A percentile compares a stretch with the other conserved stretches of the same genome.
Evolutionary conservation across 2,329 filamentous ascomycete genomes (phyloP).

Genomic region (Delphinella strobiligena): DNA sequence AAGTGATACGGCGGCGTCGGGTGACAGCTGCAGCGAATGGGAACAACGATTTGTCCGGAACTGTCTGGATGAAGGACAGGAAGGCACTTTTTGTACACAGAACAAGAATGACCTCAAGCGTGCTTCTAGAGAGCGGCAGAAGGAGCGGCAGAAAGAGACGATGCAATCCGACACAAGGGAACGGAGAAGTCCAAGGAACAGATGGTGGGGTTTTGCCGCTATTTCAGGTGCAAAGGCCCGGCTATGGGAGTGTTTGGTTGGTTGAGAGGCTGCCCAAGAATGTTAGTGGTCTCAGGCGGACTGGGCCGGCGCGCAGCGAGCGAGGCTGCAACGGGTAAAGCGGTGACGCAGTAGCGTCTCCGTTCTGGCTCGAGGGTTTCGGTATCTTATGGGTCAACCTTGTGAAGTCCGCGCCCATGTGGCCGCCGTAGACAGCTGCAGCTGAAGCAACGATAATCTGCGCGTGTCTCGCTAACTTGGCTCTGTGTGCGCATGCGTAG

Average conservation of each 20-base stretch:
- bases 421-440: neutral
- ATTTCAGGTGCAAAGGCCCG: slow-evolving; percentile 9
- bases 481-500: neutral
- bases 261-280: slow-evolving; percentile 2
- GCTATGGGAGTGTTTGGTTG: slow-evolving; percentile 8
- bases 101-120: slow-evolving; percentile 8
- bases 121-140: slow-evolving; percentile 9
- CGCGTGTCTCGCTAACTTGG: neutral
- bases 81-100: slow-evolving; percentile 8
- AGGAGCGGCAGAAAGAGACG: slow-evolving; percentile 10
- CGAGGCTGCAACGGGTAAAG: slow-evolving; percentile 1
- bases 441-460: neutral
- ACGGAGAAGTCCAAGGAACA: slow-evolving; percentile 10
- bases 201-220: slow-evolving; percentile 9
- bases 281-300: slow-evolving; percentile 7
- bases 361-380: neutral
- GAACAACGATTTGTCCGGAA: neutral
- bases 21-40: slow-evolving; percentile 8
- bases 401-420: neutral
- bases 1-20: slow-evolving; percentile 6
- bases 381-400: neutral
- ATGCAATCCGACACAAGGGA: slow-evolving; percentile 9
- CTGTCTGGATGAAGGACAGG: too few species aligned
- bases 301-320: slow-evolving; percentile 8
- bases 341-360: neutral